Percentiles rank a stretch among this genome's conserved stretches.
Evolutionary conservation across 768 basidiomycete species (phyloP).

Genomic region (Terana coerulea): DNA sequence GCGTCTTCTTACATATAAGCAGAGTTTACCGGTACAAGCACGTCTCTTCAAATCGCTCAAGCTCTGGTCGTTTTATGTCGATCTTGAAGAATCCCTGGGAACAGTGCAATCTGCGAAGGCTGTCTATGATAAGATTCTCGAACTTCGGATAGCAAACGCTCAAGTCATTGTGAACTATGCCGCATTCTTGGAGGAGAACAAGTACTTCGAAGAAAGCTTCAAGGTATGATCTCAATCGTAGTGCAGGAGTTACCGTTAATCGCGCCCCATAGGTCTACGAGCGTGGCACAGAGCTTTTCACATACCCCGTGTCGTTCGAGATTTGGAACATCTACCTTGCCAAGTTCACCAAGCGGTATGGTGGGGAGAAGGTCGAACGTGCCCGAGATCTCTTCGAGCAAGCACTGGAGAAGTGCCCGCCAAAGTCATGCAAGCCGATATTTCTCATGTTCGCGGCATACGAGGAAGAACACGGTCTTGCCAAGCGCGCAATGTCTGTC

Average conservation of each 20-base stretch:
- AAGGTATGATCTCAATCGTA: slow-evolving; percentile 49
- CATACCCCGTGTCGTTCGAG: slow-evolving; percentile 97
- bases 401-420: slow-evolving; percentile 92
- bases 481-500: slow-evolving; percentile 93
- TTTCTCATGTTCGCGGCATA: slow-evolving; percentile 96
- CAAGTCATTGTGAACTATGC: slow-evolving; percentile 98
- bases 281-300: slow-evolving; percentile 94
- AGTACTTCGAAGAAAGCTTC: slow-evolving; percentile 98
- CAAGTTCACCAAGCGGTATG: slow-evolving; percentile 96
- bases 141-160: slow-evolving; percentile 95
- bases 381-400: slow-evolving; percentile 98
- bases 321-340: slow-evolving; percentile 99
- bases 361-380: slow-evolving; percentile 90
- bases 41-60: slow-evolving; percentile 97
- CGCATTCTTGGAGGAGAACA: slow-evolving; percentile 93
- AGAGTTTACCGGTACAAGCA: slow-evolving; percentile 82
- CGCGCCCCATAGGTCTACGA: slow-evolving; percentile 71
- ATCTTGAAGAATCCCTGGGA: slow-evolving; percentile 95
- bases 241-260: neutral
- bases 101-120: slow-evolving; percentile 87
- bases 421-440: slow-evolving; percentile 90
- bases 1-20: too few relatives aligned
- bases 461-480: slow-evolving; percentile 93
- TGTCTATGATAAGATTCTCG: slow-evolving; percentile 95
- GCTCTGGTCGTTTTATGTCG: slow-evolving; percentile 98